A percentile compares a stretch with the other conserved stretches of the same genome.
These are phyloP conservation scores for Raddia distichophylla DNA, from an alignment of 176 grass and related monocot genomes.

Conservation along the genomic window DNA sequence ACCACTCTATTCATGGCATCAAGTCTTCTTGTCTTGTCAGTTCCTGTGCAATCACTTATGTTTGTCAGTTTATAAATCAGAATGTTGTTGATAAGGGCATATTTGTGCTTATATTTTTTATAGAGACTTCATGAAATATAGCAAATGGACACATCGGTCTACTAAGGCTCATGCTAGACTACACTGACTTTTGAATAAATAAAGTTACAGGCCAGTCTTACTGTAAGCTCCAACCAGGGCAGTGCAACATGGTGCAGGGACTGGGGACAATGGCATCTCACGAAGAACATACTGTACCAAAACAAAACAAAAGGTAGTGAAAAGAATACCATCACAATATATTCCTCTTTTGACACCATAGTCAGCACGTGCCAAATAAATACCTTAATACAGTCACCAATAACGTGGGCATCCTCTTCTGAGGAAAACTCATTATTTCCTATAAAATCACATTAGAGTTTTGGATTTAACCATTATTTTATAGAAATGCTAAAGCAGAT, in stretches of 20 bases:
- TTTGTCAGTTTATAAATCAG: constrained; percentile 39
- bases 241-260: constrained; percentile 90
- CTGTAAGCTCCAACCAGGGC: constrained; percentile 82
- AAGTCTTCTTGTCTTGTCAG: constrained; percentile 65
- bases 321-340: constrained; percentile 19
- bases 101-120: constrained; percentile 17
- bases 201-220: constrained; percentile 56
- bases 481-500: constrained; percentile 25
- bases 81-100: constrained; percentile 30
- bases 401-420: constrained; percentile 96
- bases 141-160: constrained; percentile 6
- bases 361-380: constrained; percentile 39
- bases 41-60: constrained; percentile 60
- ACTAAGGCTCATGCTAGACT: constrained; percentile 30
- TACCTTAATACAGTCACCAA: constrained; percentile 99
- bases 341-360: constrained; percentile 13
- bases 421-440: constrained; percentile 88
- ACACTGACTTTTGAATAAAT: constrained; percentile 20
- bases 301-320: constrained; percentile 40
- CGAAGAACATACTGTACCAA: constrained; percentile 79
- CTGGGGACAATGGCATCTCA: constrained; percentile 84
- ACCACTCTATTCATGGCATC: constrained; percentile 74
- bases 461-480: constrained; percentile 17
- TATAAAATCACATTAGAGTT: constrained; percentile 55
- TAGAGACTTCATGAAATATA: constrained; percentile 37